Conservation (phyloP, 441 rosid genomes). For the Cnidoscolus chayamansa region DNA sequence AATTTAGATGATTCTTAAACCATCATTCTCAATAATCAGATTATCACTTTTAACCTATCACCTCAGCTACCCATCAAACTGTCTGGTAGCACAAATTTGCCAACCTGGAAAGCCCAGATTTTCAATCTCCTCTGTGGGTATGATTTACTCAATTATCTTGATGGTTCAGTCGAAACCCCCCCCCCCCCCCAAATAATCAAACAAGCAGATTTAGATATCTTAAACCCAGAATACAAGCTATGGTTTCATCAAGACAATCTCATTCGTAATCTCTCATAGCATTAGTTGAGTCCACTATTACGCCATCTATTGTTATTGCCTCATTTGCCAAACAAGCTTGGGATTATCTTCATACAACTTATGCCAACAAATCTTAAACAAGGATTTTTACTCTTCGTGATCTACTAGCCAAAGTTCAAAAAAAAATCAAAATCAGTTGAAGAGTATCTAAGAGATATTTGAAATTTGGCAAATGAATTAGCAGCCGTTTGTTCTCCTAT, state of each 20-base stretch:
- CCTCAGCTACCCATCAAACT: neutral
- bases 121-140: neutral
- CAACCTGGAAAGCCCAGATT: slow-evolving; percentile 1
- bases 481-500: too few relatives aligned
- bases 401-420: too few relatives aligned
- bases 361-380: neutral
- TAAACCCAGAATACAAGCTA: neutral
- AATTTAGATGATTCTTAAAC: too few relatives aligned
- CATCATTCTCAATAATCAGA: neutral
- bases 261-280: too few relatives aligned
- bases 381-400: neutral
- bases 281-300: neutral
- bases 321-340: neutral
- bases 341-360: neutral
- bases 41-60: neutral
- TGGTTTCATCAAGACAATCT: neutral
- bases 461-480: too few relatives aligned
- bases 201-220: neutral
- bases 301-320: neutral
- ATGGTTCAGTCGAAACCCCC: neutral
- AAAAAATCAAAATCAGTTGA: too few relatives aligned
- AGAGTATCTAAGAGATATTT: too few relatives aligned
- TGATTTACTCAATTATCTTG: neutral
- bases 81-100: neutral
- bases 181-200: neutral